Conservation (phyloP, 805 yeast species). For the Lachancea lanzarotensis region DNA sequence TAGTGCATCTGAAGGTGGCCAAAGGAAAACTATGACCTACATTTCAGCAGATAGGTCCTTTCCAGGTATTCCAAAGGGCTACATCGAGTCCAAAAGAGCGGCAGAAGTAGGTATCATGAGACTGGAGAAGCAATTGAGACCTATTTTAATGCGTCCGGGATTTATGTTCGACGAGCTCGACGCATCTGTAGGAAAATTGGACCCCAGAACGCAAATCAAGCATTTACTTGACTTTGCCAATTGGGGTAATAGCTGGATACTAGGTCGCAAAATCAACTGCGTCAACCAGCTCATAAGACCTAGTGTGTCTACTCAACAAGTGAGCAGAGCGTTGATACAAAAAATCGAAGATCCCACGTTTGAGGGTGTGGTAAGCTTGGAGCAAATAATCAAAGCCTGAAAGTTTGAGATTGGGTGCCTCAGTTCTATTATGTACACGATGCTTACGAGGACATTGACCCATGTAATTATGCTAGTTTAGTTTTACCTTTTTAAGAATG, state of each 20-base stretch:
- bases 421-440: constrained; percentile 4
- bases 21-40: constrained; percentile 48
- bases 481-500: constrained; percentile 47
- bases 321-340: constrained; percentile 52
- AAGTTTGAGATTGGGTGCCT: background rate
- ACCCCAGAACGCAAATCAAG: constrained; percentile 31
- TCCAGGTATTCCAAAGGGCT: constrained; percentile 63
- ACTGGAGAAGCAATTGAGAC: constrained; percentile 38
- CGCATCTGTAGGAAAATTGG: constrained; percentile 32
- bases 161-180: constrained; percentile 61
- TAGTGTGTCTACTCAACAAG: constrained; percentile 58
- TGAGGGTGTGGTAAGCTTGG: constrained; percentile 54
- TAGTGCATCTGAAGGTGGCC: constrained; percentile 9
- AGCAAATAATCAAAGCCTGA: constrained; percentile 35
- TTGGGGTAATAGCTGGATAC: constrained; percentile 38
- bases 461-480: background rate
- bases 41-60: constrained; percentile 73
- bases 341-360: constrained; percentile 45
- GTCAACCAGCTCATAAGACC: constrained; percentile 52
- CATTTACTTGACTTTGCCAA: constrained; percentile 39
- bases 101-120: constrained; percentile 57
- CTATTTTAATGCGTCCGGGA: constrained; percentile 72
- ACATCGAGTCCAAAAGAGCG: constrained; percentile 66
- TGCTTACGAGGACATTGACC: background rate
- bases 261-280: constrained; percentile 34